Conservation (phyloP, 2,329 filamentous ascomycete species). For the Paradendryphiella salina region DNA sequence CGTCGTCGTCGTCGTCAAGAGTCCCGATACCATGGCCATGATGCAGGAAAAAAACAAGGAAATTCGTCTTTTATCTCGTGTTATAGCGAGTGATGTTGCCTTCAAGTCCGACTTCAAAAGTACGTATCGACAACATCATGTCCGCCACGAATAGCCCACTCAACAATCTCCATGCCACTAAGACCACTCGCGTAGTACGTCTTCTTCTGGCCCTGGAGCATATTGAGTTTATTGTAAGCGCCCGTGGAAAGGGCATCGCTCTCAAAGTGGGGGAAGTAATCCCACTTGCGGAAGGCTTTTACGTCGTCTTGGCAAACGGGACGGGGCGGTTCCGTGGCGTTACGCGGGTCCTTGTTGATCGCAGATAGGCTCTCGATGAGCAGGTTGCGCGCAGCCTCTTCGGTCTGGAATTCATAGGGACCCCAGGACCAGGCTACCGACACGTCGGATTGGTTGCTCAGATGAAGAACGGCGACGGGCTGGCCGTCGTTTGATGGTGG, state of each 20-base stretch:
- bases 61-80: not conserved
- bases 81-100: not conserved
- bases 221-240: conserved; percentile 39
- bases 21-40: not conserved
- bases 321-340: conserved; percentile 26
- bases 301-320: conserved; percentile 32
- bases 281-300: conserved; percentile 45
- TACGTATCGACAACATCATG: conserved; percentile 42
- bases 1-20: too few species aligned
- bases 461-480: conserved; percentile 43
- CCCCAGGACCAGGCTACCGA: conserved; percentile 47
- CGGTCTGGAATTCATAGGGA: conserved; percentile 40
- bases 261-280: conserved; percentile 47
- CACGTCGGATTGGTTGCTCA: conserved; percentile 35
- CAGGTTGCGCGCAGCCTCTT: conserved; percentile 29
- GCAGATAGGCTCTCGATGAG: conserved; percentile 38
- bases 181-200: conserved; percentile 45
- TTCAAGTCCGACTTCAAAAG: conserved; percentile 20
- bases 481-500: conserved; percentile 42
- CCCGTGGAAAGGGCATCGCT: conserved; percentile 31
- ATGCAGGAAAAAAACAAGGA: not conserved
- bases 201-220: conserved; percentile 45
- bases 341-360: conserved; percentile 46
- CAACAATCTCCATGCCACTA: conserved; percentile 46
- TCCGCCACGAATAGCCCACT: conserved; percentile 44